Evolutionary conservation across 345 rosid species (phyloP).

Genomic region (Chamaenerion angustifolium): DNA sequence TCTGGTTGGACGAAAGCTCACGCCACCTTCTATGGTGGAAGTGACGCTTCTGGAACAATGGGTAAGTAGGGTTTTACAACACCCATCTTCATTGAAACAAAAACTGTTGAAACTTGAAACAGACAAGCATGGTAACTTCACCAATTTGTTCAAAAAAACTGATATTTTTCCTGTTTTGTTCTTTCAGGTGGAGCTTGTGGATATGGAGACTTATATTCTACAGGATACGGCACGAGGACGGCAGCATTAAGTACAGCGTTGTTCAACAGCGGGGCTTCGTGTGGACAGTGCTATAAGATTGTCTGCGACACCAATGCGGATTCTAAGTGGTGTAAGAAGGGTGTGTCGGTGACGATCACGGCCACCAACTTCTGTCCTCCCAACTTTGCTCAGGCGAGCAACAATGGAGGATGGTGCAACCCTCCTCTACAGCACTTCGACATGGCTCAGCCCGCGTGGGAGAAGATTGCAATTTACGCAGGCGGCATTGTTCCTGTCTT

Average conservation of each 20-base stretch:
- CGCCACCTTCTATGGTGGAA: conserved; percentile 77
- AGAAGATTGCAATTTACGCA: conserved; percentile 64
- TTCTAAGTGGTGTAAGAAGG: conserved; percentile 51
- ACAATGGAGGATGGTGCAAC: conserved; percentile 96
- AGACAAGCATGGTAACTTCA: no score
- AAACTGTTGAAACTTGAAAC: no score
- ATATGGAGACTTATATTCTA: conserved; percentile 49
- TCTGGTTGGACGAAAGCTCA: conserved; percentile 52
- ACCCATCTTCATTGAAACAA: no score
- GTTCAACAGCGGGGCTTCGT: conserved; percentile 56
- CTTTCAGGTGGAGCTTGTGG: conserved; percentile 74
- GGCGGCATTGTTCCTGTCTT: conserved; percentile 85
- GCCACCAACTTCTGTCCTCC: conserved; percentile 84
- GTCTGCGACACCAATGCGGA: conserved; percentile 45
- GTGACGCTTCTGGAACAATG: conserved; percentile 82
- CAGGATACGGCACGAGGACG: conserved; percentile 58
- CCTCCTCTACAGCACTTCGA: conserved; percentile 92
- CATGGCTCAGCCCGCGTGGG: conserved; percentile 93
- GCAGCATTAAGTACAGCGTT: conserved; percentile 71
- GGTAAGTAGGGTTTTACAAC: conserved; percentile 18
- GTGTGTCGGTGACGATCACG: conserved; percentile 43
- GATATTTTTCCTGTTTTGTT: background rate
- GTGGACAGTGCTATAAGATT: conserved; percentile 57
- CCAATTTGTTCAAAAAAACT: no score
- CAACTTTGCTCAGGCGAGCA: conserved; percentile 46